Evolutionary conservation across 2,329 filamentous ascomycete genomes (phyloP).

Genomic region (Triangularia verruculosa): DNA sequence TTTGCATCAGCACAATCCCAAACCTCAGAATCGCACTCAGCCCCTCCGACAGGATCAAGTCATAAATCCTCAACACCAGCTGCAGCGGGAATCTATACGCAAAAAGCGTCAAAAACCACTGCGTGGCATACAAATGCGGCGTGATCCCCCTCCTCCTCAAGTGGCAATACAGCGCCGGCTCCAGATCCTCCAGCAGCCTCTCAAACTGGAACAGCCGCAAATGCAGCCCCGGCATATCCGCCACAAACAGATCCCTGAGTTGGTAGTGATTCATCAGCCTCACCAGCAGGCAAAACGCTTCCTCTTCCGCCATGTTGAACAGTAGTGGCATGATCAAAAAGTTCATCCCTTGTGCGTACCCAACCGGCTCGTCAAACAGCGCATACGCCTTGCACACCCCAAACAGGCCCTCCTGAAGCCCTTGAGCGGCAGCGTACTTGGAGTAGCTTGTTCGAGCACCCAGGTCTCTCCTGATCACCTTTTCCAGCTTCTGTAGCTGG

Average conservation of each 20-base stretch:
- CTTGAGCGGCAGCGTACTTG: conserved; percentile 87
- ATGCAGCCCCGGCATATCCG: conserved; percentile 95
- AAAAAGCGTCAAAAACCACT: conserved; percentile 99
- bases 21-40: conserved; percentile 92
- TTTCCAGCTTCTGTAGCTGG: conserved; percentile 79
- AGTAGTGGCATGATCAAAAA: conserved; percentile 95
- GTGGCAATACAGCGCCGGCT: conserved; percentile 93
- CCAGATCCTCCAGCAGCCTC: conserved; percentile 85
- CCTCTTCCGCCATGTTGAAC: conserved; percentile 97
- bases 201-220: conserved; percentile 94
- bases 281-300: conserved; percentile 91
- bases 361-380: conserved; percentile 88
- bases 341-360: conserved; percentile 98
- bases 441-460: conserved; percentile 94
- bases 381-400: conserved; percentile 97
- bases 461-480: conserved; percentile 84
- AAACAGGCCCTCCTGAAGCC: conserved; percentile 89
- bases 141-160: conserved; percentile 83
- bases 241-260: conserved; percentile 85
- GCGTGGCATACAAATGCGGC: conserved; percentile 91
- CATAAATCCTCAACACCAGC: conserved; percentile 93
- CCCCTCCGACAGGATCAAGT: conserved; percentile 90
- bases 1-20: conserved; percentile 92
- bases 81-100: conserved; percentile 96
- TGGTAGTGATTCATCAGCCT: conserved; percentile 96